A percentile compares a stretch with the other conserved stretches of the same genome.
Evolutionary conservation across 305 asterid genomes (phyloP).

Genomic region (Fraxinus sp.): DNA sequence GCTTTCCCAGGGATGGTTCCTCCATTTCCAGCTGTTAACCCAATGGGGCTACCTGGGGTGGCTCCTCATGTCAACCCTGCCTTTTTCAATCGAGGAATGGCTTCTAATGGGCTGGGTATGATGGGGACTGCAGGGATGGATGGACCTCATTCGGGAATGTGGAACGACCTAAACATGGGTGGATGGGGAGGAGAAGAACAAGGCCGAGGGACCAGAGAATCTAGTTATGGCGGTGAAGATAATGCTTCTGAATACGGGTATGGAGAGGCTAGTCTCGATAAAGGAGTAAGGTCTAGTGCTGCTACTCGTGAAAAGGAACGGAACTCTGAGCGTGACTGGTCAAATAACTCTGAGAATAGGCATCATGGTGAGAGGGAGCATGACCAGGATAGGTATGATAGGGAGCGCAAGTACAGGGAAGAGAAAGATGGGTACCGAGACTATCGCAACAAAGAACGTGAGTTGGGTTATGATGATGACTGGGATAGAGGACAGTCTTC

Average conservation of each 20-base stretch:
- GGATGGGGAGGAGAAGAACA: conserved; percentile 77
- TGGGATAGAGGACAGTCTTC: conserved; percentile 55
- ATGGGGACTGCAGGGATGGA: conserved; percentile 60
- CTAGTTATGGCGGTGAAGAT: conserved; percentile 70
- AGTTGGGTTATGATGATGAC: conserved; percentile 49
- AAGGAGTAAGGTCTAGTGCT: conserved; percentile 51
- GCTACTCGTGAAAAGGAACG: conserved; percentile 54
- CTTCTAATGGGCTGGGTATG: conserved; percentile 59
- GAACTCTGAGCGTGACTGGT: conserved; percentile 55
- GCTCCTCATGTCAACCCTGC: conserved; percentile 87
- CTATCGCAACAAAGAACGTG: conserved; percentile 58
- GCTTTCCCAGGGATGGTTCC: conserved; percentile 62
- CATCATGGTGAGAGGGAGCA: conserved; percentile 53
- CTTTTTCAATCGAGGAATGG: conserved; percentile 71
- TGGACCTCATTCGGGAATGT: conserved; percentile 63
- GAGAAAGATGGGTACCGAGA: conserved; percentile 64
- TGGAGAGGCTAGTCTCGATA: conserved; percentile 65
- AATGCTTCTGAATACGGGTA: conserved; percentile 61
- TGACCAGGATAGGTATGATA: conserved; percentile 51
- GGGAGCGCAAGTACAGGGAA: conserved; percentile 50
- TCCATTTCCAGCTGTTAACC: conserved; percentile 45
- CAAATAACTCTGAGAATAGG: conserved; percentile 51
- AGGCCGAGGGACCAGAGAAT: conserved; percentile 56
- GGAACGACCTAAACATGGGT: conserved; percentile 53
- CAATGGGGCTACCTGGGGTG: conserved; percentile 70